Conservation (phyloP, 1,139 yeast species). For the Geotrichum aggregatum region DNA sequence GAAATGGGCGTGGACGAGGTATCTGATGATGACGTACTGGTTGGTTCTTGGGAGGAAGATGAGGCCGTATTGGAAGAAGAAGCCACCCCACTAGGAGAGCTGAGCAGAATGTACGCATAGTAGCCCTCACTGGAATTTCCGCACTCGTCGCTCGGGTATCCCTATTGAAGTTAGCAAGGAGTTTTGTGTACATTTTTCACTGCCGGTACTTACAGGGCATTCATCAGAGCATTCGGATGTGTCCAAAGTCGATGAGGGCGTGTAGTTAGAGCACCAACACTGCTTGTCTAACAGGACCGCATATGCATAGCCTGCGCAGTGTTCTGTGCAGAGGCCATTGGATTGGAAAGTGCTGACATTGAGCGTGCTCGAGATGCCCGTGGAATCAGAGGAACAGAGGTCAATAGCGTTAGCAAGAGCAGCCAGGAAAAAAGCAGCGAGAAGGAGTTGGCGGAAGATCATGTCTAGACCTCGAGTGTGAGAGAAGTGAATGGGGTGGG, state of each 20-base stretch:
- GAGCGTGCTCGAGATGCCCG: constrained; percentile 35
- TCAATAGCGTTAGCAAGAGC: constrained; percentile 18
- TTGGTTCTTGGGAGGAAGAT: constrained; percentile 18
- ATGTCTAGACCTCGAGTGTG: neutral
- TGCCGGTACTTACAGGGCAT: constrained; percentile 45
- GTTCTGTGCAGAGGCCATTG: constrained; percentile 51
- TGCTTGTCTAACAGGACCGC: constrained; percentile 50
- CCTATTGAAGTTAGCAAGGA: neutral
- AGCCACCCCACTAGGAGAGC: constrained; percentile 37
- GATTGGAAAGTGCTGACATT: constrained; percentile 44
- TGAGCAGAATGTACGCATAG: constrained; percentile 46
- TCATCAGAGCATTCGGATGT: constrained; percentile 43
- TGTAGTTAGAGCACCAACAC: constrained; percentile 60
- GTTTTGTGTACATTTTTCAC: neutral
- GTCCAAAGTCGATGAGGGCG: constrained; percentile 42
- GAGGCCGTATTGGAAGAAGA: constrained; percentile 17
- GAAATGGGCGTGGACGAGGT: neutral
- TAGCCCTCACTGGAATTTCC: constrained; percentile 41
- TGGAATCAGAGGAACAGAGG: constrained; percentile 49
- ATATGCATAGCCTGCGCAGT: constrained; percentile 51
- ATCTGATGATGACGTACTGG: neutral
- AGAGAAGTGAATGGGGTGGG: neutral
- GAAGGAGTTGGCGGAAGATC: neutral
- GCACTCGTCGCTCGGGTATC: constrained; percentile 42
- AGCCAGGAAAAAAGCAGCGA: neutral